These are phyloP conservation scores for Usnea hakonensis DNA, from an alignment of 495 filamentous ascomycete species.

Conservation along the genomic window DNA sequence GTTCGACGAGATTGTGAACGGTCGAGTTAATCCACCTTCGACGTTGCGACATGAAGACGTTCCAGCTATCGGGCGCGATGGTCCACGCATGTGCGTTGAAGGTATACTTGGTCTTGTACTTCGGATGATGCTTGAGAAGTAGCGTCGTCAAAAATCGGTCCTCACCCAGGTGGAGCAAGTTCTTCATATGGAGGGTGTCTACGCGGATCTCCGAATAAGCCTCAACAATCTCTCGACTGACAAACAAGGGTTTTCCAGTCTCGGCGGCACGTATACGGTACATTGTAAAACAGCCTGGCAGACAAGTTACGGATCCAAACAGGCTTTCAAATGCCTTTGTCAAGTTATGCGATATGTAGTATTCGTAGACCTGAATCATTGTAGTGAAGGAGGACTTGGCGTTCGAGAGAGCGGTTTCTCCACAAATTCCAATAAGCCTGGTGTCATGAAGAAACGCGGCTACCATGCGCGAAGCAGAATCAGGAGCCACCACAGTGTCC, in stretches of 20 bases:
- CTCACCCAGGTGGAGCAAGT: constrained; percentile 85
- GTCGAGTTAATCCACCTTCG: constrained; percentile 99
- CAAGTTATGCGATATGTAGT: constrained; percentile 98
- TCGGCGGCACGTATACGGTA: constrained; percentile 93
- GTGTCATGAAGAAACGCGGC: constrained; percentile 87
- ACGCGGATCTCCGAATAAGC: constrained; percentile 85
- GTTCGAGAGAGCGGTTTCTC: constrained; percentile 89
- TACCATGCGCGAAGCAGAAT: constrained; percentile 89
- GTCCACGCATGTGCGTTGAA: constrained; percentile 90
- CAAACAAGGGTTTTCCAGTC: constrained; percentile 88
- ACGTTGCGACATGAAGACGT: constrained; percentile 93
- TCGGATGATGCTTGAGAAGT: constrained; percentile 83
- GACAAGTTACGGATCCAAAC: constrained; percentile 94
- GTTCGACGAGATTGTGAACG: constrained; percentile 93
- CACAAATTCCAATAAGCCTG: constrained; percentile 83
- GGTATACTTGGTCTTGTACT: constrained; percentile 97
- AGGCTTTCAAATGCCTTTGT: constrained; percentile 98
- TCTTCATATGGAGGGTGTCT: constrained; percentile 98
- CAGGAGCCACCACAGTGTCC: constrained; percentile 86
- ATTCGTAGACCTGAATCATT: constrained; percentile 99
- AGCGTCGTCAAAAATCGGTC: constrained; percentile 95
- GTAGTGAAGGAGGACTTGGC: constrained; percentile 87
- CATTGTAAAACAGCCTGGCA: constrained; percentile 98
- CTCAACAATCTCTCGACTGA: constrained; percentile 82
- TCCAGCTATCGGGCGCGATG: constrained; percentile 87